phyloP scores from a whole-genome alignment of 495 filamentous ascomycete genomes.

The Penicillium atrosanguineum region DNA sequence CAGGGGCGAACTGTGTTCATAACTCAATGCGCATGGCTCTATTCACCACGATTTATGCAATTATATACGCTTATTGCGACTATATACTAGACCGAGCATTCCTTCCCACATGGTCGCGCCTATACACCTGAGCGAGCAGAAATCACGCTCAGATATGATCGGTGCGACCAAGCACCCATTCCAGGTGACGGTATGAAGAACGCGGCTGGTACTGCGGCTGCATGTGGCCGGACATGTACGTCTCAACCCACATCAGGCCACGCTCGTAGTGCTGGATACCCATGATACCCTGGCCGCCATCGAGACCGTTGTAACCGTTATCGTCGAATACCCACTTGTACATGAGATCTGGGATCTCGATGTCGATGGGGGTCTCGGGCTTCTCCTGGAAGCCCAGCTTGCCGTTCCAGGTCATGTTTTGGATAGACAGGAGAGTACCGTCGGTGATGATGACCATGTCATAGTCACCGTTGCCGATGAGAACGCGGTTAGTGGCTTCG shows the following conservation, averaged over 20 bases:
- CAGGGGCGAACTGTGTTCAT: background rate
- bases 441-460: slow-evolving; percentile 62
- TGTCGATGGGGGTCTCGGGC: slow-evolving; percentile 39
- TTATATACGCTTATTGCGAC: background rate
- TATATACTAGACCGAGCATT: slow-evolving; percentile 1
- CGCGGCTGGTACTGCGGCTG: slow-evolving; percentile 64
- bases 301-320: slow-evolving; percentile 24
- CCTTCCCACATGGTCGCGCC: background rate
- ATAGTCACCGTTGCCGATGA: slow-evolving; percentile 57
- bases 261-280: slow-evolving; percentile 67
- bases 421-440: slow-evolving; percentile 60
- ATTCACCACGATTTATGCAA: background rate
- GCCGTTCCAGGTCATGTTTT: slow-evolving; percentile 70
- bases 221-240: slow-evolving; percentile 63
- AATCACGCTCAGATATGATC: slow-evolving; percentile 21
- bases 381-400: slow-evolving; percentile 54
- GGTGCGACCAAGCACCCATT: slow-evolving; percentile 66
- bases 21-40: background rate
- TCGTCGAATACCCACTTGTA: slow-evolving; percentile 29
- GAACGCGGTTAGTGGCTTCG: slow-evolving; percentile 56
- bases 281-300: slow-evolving; percentile 53
- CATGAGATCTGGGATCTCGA: slow-evolving; percentile 35
- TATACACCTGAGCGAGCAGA: background rate
- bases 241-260: slow-evolving; percentile 65
- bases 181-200: slow-evolving; percentile 65